phyloP scores from a whole-genome alignment of 352 stramenopile species.

The Pythium myriotylum region DNA sequence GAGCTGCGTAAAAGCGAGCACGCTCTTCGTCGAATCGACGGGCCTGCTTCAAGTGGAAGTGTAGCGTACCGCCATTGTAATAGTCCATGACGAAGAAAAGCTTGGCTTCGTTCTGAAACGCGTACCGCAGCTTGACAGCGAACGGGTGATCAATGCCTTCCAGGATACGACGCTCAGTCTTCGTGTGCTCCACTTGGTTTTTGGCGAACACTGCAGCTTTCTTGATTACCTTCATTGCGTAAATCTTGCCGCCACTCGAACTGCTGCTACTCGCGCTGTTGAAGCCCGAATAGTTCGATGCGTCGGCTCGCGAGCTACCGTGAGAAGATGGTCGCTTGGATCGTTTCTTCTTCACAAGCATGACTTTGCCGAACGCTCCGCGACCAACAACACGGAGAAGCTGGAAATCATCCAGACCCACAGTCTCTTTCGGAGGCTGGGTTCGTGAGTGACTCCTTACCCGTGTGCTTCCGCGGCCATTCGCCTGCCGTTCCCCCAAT shows the following conservation, averaged over 20 bases:
- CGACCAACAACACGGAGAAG: constrained; percentile 97
- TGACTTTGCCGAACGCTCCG: constrained; percentile 96
- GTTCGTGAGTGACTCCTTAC: constrained; percentile 5
- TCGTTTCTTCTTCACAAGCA: constrained; percentile 77
- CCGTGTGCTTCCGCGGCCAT: constrained; percentile 22
- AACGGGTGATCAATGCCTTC: constrained; percentile 87
- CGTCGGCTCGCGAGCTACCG: constrained; percentile 5
- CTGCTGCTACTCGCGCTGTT: background rate
- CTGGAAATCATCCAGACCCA: constrained; percentile 95
- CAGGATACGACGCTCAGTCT: constrained; percentile 88
- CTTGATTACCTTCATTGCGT: constrained; percentile 93
- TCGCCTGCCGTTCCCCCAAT: background rate
- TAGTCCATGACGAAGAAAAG: constrained; percentile 92
- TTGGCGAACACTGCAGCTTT: constrained; percentile 87
- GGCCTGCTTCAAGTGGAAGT: constrained; percentile 76
- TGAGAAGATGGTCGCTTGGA: constrained; percentile 1
- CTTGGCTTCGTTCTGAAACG: constrained; percentile 85
- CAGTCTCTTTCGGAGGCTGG: constrained; percentile 43
- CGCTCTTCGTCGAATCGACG: constrained; percentile 71
- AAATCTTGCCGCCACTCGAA: constrained; percentile 53
- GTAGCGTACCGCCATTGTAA: constrained; percentile 85
- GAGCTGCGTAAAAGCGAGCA: constrained; percentile 78
- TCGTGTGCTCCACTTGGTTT: constrained; percentile 92
- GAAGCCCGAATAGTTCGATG: constrained; percentile 5
- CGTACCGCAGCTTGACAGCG: constrained; percentile 84